These are phyloP conservation scores for Eutypella sp. DNA, from an alignment of 2,329 filamentous ascomycete species.

Conservation along the genomic window DNA sequence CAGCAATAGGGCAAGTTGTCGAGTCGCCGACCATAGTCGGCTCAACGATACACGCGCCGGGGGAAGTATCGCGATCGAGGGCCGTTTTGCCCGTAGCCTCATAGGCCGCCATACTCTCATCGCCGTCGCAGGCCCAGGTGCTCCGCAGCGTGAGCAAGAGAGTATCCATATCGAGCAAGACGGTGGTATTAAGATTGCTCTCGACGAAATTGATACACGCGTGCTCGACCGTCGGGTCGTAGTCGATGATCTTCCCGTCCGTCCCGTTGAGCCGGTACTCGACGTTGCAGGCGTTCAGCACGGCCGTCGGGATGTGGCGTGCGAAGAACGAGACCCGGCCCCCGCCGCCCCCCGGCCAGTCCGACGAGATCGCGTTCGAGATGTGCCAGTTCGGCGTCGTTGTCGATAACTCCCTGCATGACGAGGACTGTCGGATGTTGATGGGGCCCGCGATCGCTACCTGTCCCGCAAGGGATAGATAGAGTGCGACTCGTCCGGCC, in stretches of 20 bases:
- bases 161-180: conserved; percentile 12
- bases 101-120: conserved; percentile 5
- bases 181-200: conserved; percentile 8
- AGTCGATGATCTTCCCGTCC: conserved; percentile 8
- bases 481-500: conserved; percentile 2
- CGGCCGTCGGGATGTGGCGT: conserved; percentile 8
- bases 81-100: conserved; percentile 6
- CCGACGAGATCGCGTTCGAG: conserved; percentile 10
- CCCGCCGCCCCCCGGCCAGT: conserved; percentile 13
- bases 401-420: conserved; percentile 8
- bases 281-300: conserved; percentile 8
- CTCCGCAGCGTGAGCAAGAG: conserved; percentile 8
- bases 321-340: conserved; percentile 14
- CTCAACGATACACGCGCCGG: conserved; percentile 11
- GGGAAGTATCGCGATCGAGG: conserved; percentile 10
- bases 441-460: background rate
- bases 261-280: conserved; percentile 8
- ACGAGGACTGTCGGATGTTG: background rate
- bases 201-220: conserved; percentile 11
- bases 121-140: conserved; percentile 11
- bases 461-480: conserved; percentile 8
- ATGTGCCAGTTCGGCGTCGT: conserved; percentile 11
- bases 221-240: conserved; percentile 8
- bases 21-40: conserved; percentile 8
- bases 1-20: conserved; percentile 13